Conservation (phyloP, 2,329 filamentous ascomycete species). For the Plectosphaerella cucumerina region DNA sequence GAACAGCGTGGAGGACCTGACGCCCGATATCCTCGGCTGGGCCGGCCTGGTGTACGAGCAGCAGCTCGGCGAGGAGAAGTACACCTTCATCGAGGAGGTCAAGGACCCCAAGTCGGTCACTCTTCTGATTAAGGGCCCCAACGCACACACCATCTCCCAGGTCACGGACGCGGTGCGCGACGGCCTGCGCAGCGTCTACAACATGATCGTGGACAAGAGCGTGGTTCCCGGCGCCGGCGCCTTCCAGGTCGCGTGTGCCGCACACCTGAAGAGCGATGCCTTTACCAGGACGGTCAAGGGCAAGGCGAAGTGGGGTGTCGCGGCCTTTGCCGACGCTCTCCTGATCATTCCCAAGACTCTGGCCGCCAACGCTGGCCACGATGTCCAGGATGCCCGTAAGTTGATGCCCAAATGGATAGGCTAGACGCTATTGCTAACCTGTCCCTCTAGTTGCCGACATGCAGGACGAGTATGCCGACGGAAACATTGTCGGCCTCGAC, state of each 20-base stretch:
- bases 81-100: conserved; percentile 96
- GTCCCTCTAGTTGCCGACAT: conserved; percentile 66
- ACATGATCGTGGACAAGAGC: conserved; percentile 97
- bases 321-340: conserved; percentile 91
- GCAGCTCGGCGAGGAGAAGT: conserved; percentile 97
- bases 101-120: conserved; percentile 99
- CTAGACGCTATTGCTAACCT: background rate
- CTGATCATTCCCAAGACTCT: conserved; percentile 96
- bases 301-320: conserved; percentile 94
- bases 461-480: conserved; percentile 80
- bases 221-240: conserved; percentile 93
- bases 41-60: conserved; percentile 96
- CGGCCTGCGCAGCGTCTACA: conserved; percentile 93
- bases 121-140: conserved; percentile 95
- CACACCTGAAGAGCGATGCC: conserved; percentile 79
- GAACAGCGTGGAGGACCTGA: conserved; percentile 93
- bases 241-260: conserved; percentile 91
- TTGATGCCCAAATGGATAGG: conserved; percentile 21
- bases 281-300: conserved; percentile 93
- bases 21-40: conserved; percentile 87
- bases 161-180: conserved; percentile 96
- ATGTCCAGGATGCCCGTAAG: conserved; percentile 92
- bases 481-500: conserved; percentile 82
- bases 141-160: conserved; percentile 92
- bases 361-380: conserved; percentile 91